Percentiles rank a stretch among this genome's conserved stretches.
Evolutionary conservation across 805 yeast species (phyloP).

Genomic region (Wickerhamomyces canadensis): DNA sequence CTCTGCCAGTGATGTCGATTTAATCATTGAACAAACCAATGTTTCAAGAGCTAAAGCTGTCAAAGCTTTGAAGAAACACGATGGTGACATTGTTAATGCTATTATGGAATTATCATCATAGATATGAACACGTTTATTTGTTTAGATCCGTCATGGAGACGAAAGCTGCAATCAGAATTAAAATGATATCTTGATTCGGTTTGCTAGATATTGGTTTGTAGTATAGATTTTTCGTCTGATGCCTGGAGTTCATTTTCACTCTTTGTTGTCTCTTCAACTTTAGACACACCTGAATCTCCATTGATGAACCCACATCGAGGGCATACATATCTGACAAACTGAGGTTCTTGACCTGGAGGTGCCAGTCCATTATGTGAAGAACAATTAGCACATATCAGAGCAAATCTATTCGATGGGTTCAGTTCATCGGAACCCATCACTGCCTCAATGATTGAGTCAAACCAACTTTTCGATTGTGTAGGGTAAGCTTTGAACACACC

Average conservation of each 20-base stretch:
- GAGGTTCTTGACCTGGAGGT: conserved; percentile 57
- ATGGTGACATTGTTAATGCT: conserved; percentile 94
- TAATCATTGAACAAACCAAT: conserved; percentile 88
- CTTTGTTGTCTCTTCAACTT: no score
- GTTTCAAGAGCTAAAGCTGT: conserved; percentile 87
- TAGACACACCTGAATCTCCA: conserved; percentile 13
- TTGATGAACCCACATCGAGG: conserved; percentile 52
- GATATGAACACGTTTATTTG: neutral
- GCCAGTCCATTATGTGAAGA: conserved; percentile 75
- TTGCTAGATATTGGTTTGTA: no score
- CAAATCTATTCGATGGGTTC: conserved; percentile 55
- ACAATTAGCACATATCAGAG: conserved; percentile 67
- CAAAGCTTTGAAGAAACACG: conserved; percentile 81
- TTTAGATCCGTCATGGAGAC: no score
- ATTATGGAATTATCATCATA: conserved; percentile 67
- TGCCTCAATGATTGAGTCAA: conserved; percentile 35
- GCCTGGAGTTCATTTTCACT: no score
- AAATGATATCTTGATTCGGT: no score
- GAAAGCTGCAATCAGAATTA: no score
- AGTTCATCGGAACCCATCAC: conserved; percentile 61
- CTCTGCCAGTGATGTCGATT: conserved; percentile 72
- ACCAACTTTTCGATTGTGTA: conserved; percentile 23
- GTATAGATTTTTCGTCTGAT: no score
- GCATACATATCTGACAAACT: conserved; percentile 50
- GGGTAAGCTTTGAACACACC: conserved; percentile 2